Conservation (phyloP, 2,329 filamentous ascomycete genomes). For the Cercospora sp. region DNA sequence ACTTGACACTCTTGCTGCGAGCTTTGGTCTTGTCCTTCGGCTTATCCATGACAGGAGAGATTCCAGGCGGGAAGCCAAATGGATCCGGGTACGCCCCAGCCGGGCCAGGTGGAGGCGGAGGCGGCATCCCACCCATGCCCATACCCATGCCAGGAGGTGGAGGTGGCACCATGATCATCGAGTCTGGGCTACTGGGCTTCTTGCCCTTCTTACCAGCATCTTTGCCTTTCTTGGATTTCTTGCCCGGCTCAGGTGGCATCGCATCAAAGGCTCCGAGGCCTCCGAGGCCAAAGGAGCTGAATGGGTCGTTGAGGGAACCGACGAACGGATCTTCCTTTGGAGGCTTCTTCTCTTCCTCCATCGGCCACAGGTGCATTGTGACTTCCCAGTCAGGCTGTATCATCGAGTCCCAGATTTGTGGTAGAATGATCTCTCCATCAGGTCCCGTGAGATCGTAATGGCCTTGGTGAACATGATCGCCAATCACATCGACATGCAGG, state of each 20-base stretch:
- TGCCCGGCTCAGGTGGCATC: slow-evolving; percentile 14
- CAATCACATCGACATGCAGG: slow-evolving; percentile 49
- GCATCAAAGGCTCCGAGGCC: slow-evolving; percentile 18
- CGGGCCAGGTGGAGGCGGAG: slow-evolving; percentile 26
- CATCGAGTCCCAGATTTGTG: slow-evolving; percentile 51
- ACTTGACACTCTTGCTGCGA: slow-evolving; percentile 26
- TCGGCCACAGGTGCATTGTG: slow-evolving; percentile 53
- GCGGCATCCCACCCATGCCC: slow-evolving; percentile 15
- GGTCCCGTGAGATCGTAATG: slow-evolving; percentile 52
- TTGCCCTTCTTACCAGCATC: slow-evolving; percentile 3
- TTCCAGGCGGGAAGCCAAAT: slow-evolving; percentile 16
- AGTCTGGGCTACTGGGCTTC: slow-evolving; percentile 19
- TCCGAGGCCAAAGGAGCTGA: slow-evolving; percentile 19
- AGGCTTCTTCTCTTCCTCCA: slow-evolving; percentile 35
- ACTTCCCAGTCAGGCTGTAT: slow-evolving; percentile 52
- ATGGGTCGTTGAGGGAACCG: slow-evolving; percentile 19
- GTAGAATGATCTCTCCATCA: slow-evolving; percentile 52
- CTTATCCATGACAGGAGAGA: slow-evolving; percentile 19
- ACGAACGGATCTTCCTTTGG: slow-evolving; percentile 17
- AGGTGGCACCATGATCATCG: slow-evolving; percentile 18
- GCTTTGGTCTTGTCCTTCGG: slow-evolving; percentile 24
- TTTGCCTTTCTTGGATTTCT: slow-evolving; percentile 12
- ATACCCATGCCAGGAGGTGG: slow-evolving; percentile 16
- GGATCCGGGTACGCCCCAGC: slow-evolving; percentile 21
- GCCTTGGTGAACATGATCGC: slow-evolving; percentile 48